These are phyloP conservation scores for Daldinia sp. DNA, from an alignment of 2,329 filamentous ascomycete species.

Conservation along the genomic window DNA sequence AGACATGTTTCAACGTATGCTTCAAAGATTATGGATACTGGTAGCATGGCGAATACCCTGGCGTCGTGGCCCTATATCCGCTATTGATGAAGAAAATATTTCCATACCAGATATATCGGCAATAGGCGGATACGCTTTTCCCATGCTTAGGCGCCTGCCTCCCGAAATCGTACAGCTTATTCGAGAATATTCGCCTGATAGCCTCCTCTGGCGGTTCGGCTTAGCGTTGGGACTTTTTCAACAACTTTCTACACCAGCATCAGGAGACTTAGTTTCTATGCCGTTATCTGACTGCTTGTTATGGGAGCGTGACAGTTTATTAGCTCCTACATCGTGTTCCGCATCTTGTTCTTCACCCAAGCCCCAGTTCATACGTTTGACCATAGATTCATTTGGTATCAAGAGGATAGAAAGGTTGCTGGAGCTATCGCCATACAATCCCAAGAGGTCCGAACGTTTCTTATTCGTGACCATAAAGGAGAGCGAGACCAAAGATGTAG, in stretches of 20 bases:
- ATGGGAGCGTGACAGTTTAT: too few relatives aligned
- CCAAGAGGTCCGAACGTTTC: too few relatives aligned
- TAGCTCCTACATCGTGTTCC: too few relatives aligned
- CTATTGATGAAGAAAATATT: background rate
- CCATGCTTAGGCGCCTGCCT: background rate
- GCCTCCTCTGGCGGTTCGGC: background rate
- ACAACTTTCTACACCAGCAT: background rate
- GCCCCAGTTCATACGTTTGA: too few relatives aligned
- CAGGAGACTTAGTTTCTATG: background rate
- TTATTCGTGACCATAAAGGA: too few relatives aligned
- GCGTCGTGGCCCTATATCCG: background rate
- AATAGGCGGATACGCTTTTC: background rate
- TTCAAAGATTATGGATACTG: background rate
- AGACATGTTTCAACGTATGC: background rate
- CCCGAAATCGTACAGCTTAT: background rate
- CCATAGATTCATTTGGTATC: too few relatives aligned
- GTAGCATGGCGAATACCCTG: background rate
- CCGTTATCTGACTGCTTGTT: too few relatives aligned
- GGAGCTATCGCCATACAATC: too few relatives aligned
- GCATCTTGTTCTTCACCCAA: too few relatives aligned
- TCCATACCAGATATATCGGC: background rate
- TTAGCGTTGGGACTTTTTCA: background rate
- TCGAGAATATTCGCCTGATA: background rate
- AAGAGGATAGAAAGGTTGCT: too few relatives aligned
- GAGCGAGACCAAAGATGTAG: too few relatives aligned